phyloP scores from a whole-genome alignment of 1,284 basidiomycete species.

The Ganoderma lucidum region DNA sequence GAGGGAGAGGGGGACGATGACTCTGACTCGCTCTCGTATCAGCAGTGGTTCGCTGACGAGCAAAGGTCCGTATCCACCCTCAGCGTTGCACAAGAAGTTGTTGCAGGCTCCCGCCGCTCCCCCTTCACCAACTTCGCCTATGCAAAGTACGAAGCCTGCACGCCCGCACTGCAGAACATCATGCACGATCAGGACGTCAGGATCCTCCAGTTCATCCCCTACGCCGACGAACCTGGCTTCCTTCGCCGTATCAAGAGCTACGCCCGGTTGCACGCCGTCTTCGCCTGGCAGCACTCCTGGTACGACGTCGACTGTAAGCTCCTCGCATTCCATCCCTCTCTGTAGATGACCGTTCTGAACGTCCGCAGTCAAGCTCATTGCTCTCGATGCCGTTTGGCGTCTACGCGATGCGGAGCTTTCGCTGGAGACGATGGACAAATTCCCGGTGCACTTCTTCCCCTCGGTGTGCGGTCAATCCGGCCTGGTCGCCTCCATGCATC shows the following conservation, averaged over 20 bases:
- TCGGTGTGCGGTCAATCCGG: not conserved
- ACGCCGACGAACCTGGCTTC: slow-evolving; percentile 47
- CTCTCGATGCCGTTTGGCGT: slow-evolving; percentile 38
- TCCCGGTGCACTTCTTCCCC: slow-evolving; percentile 10
- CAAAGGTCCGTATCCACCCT: not conserved
- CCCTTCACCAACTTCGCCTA: slow-evolving; percentile 7
- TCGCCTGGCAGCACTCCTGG: slow-evolving; percentile 47
- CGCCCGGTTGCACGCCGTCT: slow-evolving; percentile 10
- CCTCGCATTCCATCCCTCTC: not conserved
- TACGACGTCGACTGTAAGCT: slow-evolving; percentile 53
- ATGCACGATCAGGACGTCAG: slow-evolving; percentile 11
- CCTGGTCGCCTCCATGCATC: not conserved
- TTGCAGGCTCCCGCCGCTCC: not conserved
- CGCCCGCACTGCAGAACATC: slow-evolving; percentile 40
- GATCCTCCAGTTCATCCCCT: slow-evolving; percentile 42
- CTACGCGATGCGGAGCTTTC: slow-evolving; percentile 13
- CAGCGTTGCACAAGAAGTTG: not conserved
- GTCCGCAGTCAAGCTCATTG: slow-evolving; percentile 36
- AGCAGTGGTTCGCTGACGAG: slow-evolving; percentile 11
- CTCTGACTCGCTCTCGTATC: slow-evolving; percentile 7
- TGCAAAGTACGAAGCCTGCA: slow-evolving; percentile 46
- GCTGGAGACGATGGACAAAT: slow-evolving; percentile 11
- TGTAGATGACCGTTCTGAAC: not conserved
- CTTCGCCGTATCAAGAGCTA: slow-evolving; percentile 28
- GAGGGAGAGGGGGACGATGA: slow-evolving; percentile 9